These are phyloP conservation scores for Bruguiera parviflora DNA, from an alignment of 345 rosid genomes.

Conservation along the genomic window DNA sequence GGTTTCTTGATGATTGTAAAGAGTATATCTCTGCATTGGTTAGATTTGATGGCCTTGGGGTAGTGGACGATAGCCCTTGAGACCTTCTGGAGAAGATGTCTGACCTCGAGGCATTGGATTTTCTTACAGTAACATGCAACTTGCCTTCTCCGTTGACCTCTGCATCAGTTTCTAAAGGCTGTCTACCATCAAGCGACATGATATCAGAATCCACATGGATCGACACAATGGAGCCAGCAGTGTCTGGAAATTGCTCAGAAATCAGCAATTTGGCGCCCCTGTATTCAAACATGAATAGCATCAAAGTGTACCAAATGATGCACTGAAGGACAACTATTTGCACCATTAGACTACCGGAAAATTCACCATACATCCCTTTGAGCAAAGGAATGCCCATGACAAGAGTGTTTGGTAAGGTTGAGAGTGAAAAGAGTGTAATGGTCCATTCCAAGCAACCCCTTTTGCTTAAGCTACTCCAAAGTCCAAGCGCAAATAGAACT, in stretches of 20 bases:
- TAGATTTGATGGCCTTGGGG: conserved; percentile 85
- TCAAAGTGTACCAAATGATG: conserved; percentile 93
- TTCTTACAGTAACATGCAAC: conserved; percentile 83
- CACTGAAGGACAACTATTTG: conserved; percentile 94
- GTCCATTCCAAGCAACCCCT: conserved; percentile 86
- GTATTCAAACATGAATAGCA: conserved; percentile 82
- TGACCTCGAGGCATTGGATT: conserved; percentile 81
- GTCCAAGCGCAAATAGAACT: conserved; percentile 52
- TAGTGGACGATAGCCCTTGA: conserved; percentile 50
- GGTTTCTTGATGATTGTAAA: conserved; percentile 68
- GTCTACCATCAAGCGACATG: conserved; percentile 74
- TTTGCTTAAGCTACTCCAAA: conserved; percentile 59
- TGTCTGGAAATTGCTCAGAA: conserved; percentile 94
- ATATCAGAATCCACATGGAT: conserved; percentile 90
- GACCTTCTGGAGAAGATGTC: conserved; percentile 55
- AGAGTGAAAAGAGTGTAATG: conserved; percentile 86
- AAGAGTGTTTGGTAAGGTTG: conserved; percentile 88
- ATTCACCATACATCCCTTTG: conserved; percentile 78
- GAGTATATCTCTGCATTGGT: conserved; percentile 95
- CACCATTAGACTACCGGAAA: conserved; percentile 80
- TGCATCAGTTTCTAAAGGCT: conserved; percentile 79
- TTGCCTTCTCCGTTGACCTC: conserved; percentile 84
- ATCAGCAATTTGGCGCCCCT: conserved; percentile 85
- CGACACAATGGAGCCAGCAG: conserved; percentile 86
- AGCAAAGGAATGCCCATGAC: conserved; percentile 95